Base-by-base conservation (phyloP, 2,329 filamentous ascomycete species). In the Ophiostoma angusticollis region DNA sequence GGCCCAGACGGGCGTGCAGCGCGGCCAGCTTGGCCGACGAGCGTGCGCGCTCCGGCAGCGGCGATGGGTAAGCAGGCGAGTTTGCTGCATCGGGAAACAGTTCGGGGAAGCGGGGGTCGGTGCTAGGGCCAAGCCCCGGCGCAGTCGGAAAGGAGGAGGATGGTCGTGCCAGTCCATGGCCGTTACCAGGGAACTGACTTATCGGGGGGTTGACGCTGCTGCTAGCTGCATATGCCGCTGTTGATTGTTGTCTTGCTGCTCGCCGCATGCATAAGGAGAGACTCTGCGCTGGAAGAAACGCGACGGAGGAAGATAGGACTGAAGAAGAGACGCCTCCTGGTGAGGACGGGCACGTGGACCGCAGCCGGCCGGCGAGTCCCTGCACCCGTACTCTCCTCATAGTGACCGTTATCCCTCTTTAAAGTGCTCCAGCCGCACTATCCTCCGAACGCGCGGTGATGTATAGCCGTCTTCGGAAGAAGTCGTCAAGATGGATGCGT, bases 11-110 rank as follows among this genome's bases (percentile, higher is more conserved):
- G 51, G 87, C 84, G 60, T 95, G 87, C 32, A 98, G 75, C 48
- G 91, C 87, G 47, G 86, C 78, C 51, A 98, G 80, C 66, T 95
- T 96, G 46, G 86, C 79, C 33, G 89, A 96, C 48, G 67, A 60
- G 44, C 68, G 62, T 31, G 85, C 81, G 48, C 70, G 69, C 51
- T 72, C 64, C 48, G 78, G 75, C 39, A 72, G 72, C 49, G 85
- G 84, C 52, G 84, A 89, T 38, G 84, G 81, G 47, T 80, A 67
- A 45, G 43, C 31, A 16, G 45, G 32, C 19, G 40, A 36, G 5
- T 16, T 49, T 21, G 49, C 47, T 21, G 45, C 44, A 4, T 61
- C 58, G 40, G 61, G 58, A 22, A 52, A 47, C 19, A 49, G 43
- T 25, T 47, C 47, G 16, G 45, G 45, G 27, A 47, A 47, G 16